phyloP scores from a whole-genome alignment of 768 basidiomycete genomes.

The Leucocoprinus leucothites region DNA sequence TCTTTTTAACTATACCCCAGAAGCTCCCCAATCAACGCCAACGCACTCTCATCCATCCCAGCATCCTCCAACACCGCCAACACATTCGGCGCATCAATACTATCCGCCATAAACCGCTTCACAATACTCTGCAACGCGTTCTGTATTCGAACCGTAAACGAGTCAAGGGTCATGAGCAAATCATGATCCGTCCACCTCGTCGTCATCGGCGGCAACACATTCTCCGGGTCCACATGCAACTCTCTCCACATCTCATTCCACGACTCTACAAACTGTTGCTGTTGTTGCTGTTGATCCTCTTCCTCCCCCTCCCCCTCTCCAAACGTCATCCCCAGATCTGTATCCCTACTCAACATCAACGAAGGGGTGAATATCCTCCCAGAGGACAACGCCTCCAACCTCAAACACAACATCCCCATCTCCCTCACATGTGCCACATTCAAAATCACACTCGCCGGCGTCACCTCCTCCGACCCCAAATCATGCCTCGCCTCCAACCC shows the following conservation, averaged over 20 bases:
- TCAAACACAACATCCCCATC: slow-evolving; percentile 68
- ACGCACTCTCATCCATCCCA: slow-evolving; percentile 45
- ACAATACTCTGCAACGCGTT: slow-evolving; percentile 53
- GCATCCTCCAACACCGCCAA: slow-evolving; percentile 32
- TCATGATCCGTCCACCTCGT: slow-evolving; percentile 73
- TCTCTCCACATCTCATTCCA: slow-evolving; percentile 19
- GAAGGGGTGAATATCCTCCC: slow-evolving; percentile 53
- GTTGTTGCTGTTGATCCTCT: background rate
- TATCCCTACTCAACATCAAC: slow-evolving; percentile 36
- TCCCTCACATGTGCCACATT: slow-evolving; percentile 72
- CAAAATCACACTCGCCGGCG: slow-evolving; percentile 55
- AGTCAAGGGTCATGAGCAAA: slow-evolving; percentile 72
- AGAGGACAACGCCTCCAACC: slow-evolving; percentile 74
- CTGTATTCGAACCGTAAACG: slow-evolving; percentile 70
- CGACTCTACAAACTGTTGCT: no score
- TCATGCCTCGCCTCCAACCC: slow-evolving; percentile 71
- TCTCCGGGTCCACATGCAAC: slow-evolving; percentile 57
- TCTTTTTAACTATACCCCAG: slow-evolving; percentile 18
- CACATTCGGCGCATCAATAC: slow-evolving; percentile 29
- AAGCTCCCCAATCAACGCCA: slow-evolving; percentile 33
- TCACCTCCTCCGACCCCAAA: slow-evolving; percentile 36
- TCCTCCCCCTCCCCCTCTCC: slow-evolving; percentile 25
- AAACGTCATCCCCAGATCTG: slow-evolving; percentile 23
- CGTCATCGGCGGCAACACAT: slow-evolving; percentile 65
- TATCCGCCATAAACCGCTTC: slow-evolving; percentile 21